Evolutionary conservation across 140 eudicot species (phyloP), one percentile per base, ranked within the genome.

Genomic region (Bidens hawaiensis): DNA sequence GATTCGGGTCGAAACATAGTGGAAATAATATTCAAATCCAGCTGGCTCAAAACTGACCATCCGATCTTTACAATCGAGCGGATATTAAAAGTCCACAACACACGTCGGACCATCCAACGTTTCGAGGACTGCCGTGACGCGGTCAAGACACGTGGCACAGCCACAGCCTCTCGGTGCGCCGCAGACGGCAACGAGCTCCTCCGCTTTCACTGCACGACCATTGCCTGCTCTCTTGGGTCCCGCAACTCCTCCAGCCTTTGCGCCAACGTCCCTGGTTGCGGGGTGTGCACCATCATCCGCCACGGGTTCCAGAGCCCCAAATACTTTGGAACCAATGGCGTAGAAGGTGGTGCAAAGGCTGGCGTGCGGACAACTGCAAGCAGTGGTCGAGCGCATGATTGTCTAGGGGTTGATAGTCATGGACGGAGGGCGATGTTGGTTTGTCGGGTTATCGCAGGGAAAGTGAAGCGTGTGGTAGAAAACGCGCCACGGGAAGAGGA

Each of bases 181-280:
- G 97, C 97, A 26, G 97, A 90, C 25, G 97, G 97, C 64, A 90
- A 90, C 22, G 97, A 90, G 68, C 95, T 90, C 54, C 89, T 90
- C 15, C 70, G 97, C 28, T 90, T 90, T 78, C 97, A 86, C 54
- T 90, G 82, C 84, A 90, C 97, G 53, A 79, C 90, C 21, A 52
- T 90, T 40, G 41, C 75, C 74, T 90, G 97, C 69, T 68, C 95
- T 0, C 63, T 90, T 0, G 97, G 97, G 42, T 75, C 86, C 2
- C 81, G 90, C 23, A 85, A 82, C 61, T 86, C 95, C 0, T 81
- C 97, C 19, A 78, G 62, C 33, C 78, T 90, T 24, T 90, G 97
- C 81, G 57, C 71, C 67, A 61, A 90, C n/a, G 72, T 81, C 38
- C 90, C 95, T 8, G 75, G 70, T 25, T 90, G 97, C 71, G 76